A percentile compares a stretch with the other conserved stretches of the same genome.
Evolutionary conservation across 371 early-diverging fungal genomes (phyloP).

Genomic region (Umbelopsis sp.): DNA sequence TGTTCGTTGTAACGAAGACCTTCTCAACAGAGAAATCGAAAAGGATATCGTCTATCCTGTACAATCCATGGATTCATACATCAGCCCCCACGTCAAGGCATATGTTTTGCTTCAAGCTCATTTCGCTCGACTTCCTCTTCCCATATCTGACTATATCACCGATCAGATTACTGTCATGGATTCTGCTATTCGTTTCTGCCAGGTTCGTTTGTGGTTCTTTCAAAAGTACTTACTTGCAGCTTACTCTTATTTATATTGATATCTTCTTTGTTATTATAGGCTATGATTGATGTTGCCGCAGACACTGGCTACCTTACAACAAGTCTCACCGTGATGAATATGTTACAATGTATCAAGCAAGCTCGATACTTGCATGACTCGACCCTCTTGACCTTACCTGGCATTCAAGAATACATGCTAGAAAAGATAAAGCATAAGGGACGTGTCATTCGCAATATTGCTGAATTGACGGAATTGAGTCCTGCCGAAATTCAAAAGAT

Average conservation of each 20-base stretch:
- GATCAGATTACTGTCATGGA: slow-evolving; percentile 93
- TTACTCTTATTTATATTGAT: not conserved
- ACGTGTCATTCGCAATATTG: slow-evolving; percentile 42
- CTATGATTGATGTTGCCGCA: slow-evolving; percentile 89
- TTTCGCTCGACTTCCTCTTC: slow-evolving; percentile 66
- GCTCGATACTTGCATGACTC: slow-evolving; percentile 83
- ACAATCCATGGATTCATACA: slow-evolving; percentile 57
- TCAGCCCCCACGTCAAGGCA: slow-evolving; percentile 88
- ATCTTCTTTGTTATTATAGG: slow-evolving; percentile 47
- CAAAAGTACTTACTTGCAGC: not conserved
- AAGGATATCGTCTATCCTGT: slow-evolving; percentile 61
- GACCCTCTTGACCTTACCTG: slow-evolving; percentile 71
- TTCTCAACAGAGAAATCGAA: slow-evolving; percentile 78
- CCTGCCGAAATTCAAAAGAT: slow-evolving; percentile 55
- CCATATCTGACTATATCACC: slow-evolving; percentile 89
- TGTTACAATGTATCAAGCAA: slow-evolving; percentile 91
- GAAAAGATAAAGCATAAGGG: slow-evolving; percentile 39
- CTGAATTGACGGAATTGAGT: slow-evolving; percentile 49
- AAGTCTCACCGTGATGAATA: slow-evolving; percentile 68
- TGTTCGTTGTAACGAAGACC: slow-evolving; percentile 91
- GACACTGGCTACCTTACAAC: slow-evolving; percentile 70
- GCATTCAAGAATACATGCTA: slow-evolving; percentile 54
- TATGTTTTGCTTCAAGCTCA: slow-evolving; percentile 90
- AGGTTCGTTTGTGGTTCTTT: slow-evolving; percentile 32
- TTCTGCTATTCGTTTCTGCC: slow-evolving; percentile 86